Percentiles rank a stretch among this genome's conserved stretches.
Evolutionary conservation across 805 yeast species (phyloP).

Genomic region (Lipomyces lipofer): DNA sequence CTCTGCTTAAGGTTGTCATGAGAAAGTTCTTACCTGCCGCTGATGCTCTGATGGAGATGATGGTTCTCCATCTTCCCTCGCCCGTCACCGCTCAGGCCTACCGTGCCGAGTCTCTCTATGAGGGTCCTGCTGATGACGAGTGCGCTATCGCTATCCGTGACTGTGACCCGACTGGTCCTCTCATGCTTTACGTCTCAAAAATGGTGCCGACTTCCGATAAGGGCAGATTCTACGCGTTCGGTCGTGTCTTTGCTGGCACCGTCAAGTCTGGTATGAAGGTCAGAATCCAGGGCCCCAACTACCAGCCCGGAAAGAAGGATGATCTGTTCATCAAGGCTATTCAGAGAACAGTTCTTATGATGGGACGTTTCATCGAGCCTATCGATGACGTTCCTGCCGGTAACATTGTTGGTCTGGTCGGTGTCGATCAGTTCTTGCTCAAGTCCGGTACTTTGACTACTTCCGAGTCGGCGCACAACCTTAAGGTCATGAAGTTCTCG

Average conservation of each 20-base stretch:
- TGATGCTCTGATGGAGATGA: conserved; percentile 98
- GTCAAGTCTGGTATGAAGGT: conserved; percentile 98
- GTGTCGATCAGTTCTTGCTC: conserved; percentile 99
- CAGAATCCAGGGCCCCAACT: conserved; percentile 99
- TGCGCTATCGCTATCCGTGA: conserved; percentile 88
- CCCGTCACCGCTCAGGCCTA: conserved; percentile 98
- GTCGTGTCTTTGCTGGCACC: conserved; percentile 99
- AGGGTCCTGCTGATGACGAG: conserved; percentile 92
- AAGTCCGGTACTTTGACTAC: conserved; percentile 99
- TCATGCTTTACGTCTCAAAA: conserved; percentile 99
- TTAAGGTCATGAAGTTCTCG: conserved; percentile 99
- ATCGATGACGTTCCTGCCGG: conserved; percentile 99
- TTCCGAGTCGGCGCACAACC: conserved; percentile 94
- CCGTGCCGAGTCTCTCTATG: conserved; percentile 99
- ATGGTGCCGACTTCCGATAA: conserved; percentile 99
- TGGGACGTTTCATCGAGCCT: conserved; percentile 98
- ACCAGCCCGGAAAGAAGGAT: conserved; percentile 96
- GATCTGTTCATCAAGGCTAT: conserved; percentile 95
- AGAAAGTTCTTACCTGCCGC: conserved; percentile 99
- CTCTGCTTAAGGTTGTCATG: conserved; percentile 97
- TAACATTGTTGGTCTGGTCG: conserved; percentile 99
- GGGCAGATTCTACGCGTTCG: conserved; percentile 99
- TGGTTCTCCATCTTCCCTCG: conserved; percentile 96
- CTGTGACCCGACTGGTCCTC: conserved; percentile 98
- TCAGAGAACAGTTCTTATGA: conserved; percentile 99